phyloP scores from a whole-genome alignment of 164 flowering plant species.

The Hamamelis virginiana region DNA sequence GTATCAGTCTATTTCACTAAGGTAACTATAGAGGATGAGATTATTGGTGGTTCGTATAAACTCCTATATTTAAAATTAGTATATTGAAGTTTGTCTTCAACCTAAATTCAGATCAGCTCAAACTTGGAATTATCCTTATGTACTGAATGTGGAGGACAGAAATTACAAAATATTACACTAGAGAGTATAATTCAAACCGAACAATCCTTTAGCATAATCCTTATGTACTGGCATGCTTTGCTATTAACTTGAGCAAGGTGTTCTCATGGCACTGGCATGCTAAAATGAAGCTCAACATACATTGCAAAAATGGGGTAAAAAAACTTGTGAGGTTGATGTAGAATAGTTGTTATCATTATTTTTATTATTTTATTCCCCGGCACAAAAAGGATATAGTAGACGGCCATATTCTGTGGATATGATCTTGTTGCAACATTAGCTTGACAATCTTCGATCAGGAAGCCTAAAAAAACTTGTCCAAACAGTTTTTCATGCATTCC shows the following conservation, averaged over 20 bases:
- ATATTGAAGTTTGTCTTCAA: too few species aligned
- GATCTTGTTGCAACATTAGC: background rate
- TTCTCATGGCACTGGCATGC: too few species aligned
- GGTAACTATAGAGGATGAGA: too few species aligned
- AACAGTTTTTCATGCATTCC: too few species aligned
- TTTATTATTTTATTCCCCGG: too few species aligned
- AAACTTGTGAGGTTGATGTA: background rate
- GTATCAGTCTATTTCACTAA: too few species aligned
- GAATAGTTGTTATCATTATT: too few species aligned
- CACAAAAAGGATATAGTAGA: background rate
- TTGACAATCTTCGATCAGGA: background rate
- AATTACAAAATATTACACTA: background rate
- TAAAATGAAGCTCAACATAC: background rate
- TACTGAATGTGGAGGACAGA: background rate
- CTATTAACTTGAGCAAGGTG: background rate
- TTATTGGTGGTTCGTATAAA: too few species aligned
- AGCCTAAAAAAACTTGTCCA: too few species aligned
- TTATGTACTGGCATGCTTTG: background rate
- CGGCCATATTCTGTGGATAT: background rate
- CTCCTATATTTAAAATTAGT: too few species aligned
- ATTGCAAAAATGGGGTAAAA: background rate
- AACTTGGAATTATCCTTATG: background rate
- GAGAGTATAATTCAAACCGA: background rate
- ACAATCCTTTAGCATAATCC: too few species aligned
- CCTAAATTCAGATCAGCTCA: too few species aligned